Percentiles rank a stretch among this genome's conserved stretches.
These are phyloP conservation scores for Biscogniauxia mediterranea DNA, from an alignment of 2,329 filamentous ascomycete genomes.

Conservation along the genomic window DNA sequence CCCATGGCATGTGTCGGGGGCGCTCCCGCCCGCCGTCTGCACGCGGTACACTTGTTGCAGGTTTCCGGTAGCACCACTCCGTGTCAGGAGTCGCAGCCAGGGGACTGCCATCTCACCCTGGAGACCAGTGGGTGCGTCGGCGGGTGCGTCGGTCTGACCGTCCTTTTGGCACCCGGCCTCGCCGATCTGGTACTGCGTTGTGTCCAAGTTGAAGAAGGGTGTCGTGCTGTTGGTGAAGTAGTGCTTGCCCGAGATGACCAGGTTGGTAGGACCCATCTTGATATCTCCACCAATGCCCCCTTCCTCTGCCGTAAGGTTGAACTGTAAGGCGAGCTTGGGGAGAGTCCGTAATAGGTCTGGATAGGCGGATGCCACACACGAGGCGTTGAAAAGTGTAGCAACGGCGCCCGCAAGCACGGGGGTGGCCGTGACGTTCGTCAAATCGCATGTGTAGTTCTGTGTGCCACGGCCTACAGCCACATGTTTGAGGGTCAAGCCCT, in stretches of 20 bases:
- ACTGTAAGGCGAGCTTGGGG: slow-evolving; percentile 66
- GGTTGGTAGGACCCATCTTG: slow-evolving; percentile 54
- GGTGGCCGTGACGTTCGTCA: slow-evolving; percentile 53
- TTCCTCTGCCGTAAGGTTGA: slow-evolving; percentile 48
- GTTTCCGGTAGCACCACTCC: slow-evolving; percentile 54
- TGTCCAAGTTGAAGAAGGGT: slow-evolving; percentile 78
- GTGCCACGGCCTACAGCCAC: slow-evolving; percentile 85
- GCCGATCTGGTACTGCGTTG: slow-evolving; percentile 52
- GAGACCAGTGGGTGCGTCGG: slow-evolving; percentile 56
- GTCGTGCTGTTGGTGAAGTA: slow-evolving; percentile 72
- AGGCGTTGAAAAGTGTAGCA: slow-evolving; percentile 84
- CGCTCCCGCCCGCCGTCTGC: slow-evolving; percentile 75
- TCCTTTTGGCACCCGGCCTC: slow-evolving; percentile 63
- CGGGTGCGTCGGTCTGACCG: slow-evolving; percentile 60
- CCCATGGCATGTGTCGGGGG: slow-evolving; percentile 71
- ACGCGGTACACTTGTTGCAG: slow-evolving; percentile 80
- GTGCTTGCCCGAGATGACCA: slow-evolving; percentile 72
- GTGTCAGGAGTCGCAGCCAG: slow-evolving; percentile 72
- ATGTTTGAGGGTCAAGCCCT: slow-evolving; percentile 66
- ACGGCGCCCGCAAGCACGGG: slow-evolving; percentile 71
- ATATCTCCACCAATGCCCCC: slow-evolving; percentile 13
- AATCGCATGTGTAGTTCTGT: slow-evolving; percentile 88
- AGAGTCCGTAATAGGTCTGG: slow-evolving; percentile 65
- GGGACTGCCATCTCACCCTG: slow-evolving; percentile 67
- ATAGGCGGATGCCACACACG: slow-evolving; percentile 70